Base-by-base conservation (phyloP, 805 yeast genomes). In the Wickerhamiella slavikovae region DNA sequence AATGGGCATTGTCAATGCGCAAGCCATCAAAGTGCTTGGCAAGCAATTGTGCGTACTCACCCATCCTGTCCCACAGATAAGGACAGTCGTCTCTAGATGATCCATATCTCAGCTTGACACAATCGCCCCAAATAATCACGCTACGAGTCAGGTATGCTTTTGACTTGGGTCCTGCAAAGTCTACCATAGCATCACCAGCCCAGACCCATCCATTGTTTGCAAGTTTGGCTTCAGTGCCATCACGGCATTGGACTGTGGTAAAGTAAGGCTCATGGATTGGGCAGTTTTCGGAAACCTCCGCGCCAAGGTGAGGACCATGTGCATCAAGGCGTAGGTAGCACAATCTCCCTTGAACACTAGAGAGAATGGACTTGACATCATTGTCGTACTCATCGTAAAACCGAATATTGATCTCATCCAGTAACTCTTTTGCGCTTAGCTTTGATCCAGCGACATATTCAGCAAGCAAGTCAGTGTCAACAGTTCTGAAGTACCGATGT, bases 201-300 rank as follows among this genome's bases (percentile, higher is more conserved):
- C 98, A 85, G 33, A 89, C 80, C 95, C 96, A 85, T 27, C 98
- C 98, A 45, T 89, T 85, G 47, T 89, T 89, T 3, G 93, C 96
- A 35, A 85, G 56, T 3, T 51, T 55, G 5, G 46, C 39, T 6
- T 17, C 27, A 22, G 62, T 58, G 3, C 82, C 85, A 28, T 58
- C 57, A 3, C 45, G 45, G 28, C 50, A 63, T 2, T 40, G 47
- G 40, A 83, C 68, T 34, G 82, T 58, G 2, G 95, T 80, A 49
- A 89, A 85, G 51, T 85, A 85, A 4, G 83, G 71, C 50, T 85
- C 96, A 2, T 77, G 66, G 22, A 85, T 57, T 0, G 93, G 93
- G 3, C 54, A 45, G 3, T 55, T 41, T 3, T 52, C 49, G 10
- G 67, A 64, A 28, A 79, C 59, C 22, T 62, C 64, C 12, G 30